These are phyloP conservation scores for Fusarium sp. DNA, from an alignment of 2,329 filamentous ascomycete species.

Conservation along the genomic window DNA sequence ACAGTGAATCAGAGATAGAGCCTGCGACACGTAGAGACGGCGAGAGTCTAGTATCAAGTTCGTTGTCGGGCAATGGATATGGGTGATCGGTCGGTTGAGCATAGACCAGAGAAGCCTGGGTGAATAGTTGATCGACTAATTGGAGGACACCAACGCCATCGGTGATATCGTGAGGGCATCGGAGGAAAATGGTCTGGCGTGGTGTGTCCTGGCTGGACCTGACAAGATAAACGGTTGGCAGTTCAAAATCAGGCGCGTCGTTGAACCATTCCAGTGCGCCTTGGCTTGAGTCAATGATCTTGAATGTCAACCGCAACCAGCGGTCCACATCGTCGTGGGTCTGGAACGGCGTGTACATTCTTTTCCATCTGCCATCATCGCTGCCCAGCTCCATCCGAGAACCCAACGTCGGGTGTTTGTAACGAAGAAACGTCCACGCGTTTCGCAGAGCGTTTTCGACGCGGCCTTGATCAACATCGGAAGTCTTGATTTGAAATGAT, in stretches of 20 bases:
- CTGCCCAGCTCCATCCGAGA: not conserved
- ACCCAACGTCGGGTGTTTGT: not conserved
- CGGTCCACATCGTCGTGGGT: rapidly evolving
- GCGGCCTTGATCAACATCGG: not conserved
- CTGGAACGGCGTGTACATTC: not conserved
- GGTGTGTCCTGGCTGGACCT: not conserved
- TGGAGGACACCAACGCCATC: not conserved
- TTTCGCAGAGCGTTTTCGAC: not conserved
- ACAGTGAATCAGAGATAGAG: not conserved
- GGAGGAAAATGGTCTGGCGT: not conserved
- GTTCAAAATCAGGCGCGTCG: not conserved
- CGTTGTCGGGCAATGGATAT: not conserved
- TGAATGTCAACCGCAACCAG: not conserved
- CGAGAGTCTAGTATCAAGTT: not conserved
- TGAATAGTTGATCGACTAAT: not conserved
- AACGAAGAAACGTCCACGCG: not conserved
- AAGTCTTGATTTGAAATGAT: not conserved
- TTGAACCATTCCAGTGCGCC: not conserved
- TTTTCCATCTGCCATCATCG: not conserved
- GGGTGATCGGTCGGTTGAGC: rapidly evolving
- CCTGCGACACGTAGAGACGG: not conserved
- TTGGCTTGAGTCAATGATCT: rapidly evolving
- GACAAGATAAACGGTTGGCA: not conserved
- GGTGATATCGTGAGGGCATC: not conserved
- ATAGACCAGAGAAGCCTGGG: not conserved